Evolutionary conservation across 805 yeast species (phyloP), one percentile per base, ranked within the genome.

Genomic region (Saturnispora halmiae): DNA sequence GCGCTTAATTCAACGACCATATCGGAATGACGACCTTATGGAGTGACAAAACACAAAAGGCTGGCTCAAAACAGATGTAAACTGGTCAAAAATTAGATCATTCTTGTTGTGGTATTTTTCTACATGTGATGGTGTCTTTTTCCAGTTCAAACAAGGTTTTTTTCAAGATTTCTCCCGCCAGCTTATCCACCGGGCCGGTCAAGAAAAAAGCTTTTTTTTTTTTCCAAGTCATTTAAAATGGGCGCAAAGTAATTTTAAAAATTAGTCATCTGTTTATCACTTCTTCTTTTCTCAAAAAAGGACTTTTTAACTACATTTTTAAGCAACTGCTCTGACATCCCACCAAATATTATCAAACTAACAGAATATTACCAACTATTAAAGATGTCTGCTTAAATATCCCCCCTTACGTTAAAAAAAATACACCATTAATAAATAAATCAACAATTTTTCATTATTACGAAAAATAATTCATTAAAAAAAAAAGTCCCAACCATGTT

Each of bases 361-460:
- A 32, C 28, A 13, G n/a, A 19, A 21, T 18, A 15, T 20, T 14
- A 13, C 11, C 14, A 24, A 7, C 21, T 15, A 26, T 13, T 13
- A 19, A 33, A 39, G 31, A 39, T 39, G 42, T 39, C 42, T 39
- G 42, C 42, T 39, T 39, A 39, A 38, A 33, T 33, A 21, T 20
- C 36, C 36, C 36, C 31, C 36, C 32, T 19, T 10, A 18, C 14
- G 10, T 42, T 13, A 26, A 29, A 20, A 33, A 38, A 21, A 16
- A 18, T 27, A 16, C 16, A 18, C n/a, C 21, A 37, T 35, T 30
- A 29, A 42, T 20, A 33, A 38, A 34, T 27, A 32, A 21, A 29
- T 29, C 37, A 37, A 35, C 35, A 30, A 21, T 10, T 30, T 20
- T 16, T 34, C 27, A 38, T 28, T n/a, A 26, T 25, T 32, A 43